These are phyloP conservation scores for Ophiostoma australiae DNA, from an alignment of 2,329 filamentous ascomycete species.

Conservation along the genomic window DNA sequence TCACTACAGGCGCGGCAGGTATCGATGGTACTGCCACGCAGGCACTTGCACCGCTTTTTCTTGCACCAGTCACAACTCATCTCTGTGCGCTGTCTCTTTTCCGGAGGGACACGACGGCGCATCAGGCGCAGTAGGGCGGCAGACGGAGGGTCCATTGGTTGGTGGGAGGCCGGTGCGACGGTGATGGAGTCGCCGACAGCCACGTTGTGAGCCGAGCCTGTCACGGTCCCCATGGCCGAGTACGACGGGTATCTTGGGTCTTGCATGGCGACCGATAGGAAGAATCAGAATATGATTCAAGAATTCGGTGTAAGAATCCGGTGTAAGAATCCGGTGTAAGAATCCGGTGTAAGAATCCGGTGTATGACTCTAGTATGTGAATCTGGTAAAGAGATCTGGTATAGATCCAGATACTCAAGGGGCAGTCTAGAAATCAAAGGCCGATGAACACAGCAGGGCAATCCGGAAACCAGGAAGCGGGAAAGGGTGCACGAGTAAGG, in stretches of 20 bases:
- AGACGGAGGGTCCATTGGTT: conserved; percentile 18
- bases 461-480: neutral
- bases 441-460: neutral
- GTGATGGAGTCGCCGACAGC: conserved; percentile 14
- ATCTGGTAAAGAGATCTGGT: neutral
- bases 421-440: neutral
- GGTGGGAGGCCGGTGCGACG: conserved; percentile 1
- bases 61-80: conserved; percentile 31
- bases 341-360: neutral
- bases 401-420: neutral
- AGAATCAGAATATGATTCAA: neutral
- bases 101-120: conserved; percentile 28
- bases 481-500: neutral
- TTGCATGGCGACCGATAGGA: neutral
- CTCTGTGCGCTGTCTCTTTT: conserved; percentile 28
- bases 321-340: neutral
- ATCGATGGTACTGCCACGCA: conserved; percentile 26
- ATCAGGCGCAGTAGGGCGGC: conserved; percentile 27
- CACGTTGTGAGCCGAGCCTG: neutral
- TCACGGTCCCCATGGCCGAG: neutral
- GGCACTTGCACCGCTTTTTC: conserved; percentile 29
- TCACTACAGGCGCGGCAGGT: conserved; percentile 28
- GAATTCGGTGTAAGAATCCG: neutral
- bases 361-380: neutral
- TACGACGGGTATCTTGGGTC: conserved; percentile 14